Evolutionary conservation across 345 rosid species (phyloP).

Genomic region (Dovyalis caffra): DNA sequence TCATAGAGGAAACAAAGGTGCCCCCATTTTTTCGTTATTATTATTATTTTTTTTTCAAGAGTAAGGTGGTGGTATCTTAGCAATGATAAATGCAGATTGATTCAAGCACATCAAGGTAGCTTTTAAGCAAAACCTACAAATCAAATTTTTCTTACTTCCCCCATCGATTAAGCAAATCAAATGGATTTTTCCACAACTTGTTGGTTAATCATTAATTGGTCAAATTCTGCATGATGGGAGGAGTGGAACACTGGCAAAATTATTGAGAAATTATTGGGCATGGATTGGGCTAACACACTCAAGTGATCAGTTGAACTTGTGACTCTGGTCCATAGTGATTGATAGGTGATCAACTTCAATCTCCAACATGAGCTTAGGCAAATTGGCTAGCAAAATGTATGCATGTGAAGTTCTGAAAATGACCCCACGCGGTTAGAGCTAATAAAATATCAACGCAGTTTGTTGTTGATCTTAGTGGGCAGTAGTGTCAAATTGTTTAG

Average conservation of each 20-base stretch:
- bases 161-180: no score
- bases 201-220: no score
- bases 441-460: not conserved
- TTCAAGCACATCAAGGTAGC: no score
- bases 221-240: not conserved
- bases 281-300: slow-evolving; percentile 7
- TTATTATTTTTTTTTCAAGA: no score
- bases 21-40: no score
- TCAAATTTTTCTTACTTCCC: no score
- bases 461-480: not conserved
- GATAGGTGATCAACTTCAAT: not conserved
- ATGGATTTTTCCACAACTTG: no score
- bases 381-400: not conserved
- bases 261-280: not conserved
- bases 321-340: not conserved
- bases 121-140: no score
- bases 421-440: slow-evolving; percentile 15
- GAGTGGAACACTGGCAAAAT: not conserved
- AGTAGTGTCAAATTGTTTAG: not conserved
- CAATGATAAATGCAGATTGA: no score
- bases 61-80: no score
- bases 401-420: not conserved
- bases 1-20: no score
- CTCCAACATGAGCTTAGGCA: not conserved
- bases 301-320: not conserved